Base-by-base conservation (phyloP, 257 asterid species). In the Nicotiana otophora region DNA sequence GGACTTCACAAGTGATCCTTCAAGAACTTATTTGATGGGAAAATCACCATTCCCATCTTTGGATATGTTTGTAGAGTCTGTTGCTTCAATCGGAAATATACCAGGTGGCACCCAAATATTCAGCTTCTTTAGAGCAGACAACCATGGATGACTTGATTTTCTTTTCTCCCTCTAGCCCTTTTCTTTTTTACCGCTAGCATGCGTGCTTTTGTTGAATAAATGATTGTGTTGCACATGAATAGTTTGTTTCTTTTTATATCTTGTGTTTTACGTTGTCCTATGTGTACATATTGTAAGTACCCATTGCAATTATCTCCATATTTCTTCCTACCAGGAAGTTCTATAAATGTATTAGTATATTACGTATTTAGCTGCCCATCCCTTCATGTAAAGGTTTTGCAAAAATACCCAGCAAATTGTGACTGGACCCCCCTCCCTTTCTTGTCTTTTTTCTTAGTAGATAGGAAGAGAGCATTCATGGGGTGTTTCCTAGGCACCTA, bases 11-110 rank as follows among this genome's bases (percentile, higher is more conserved):
- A 88, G 82, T 80, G 96, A 92, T 86, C 89, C 90, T 86, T 91
- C 99, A 55, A 79, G 90, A 85, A 89, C 93, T 82, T 91, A 90
- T 86, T 61, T 90, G 89, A 92, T 85, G 90, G 98, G 96, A 83
- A 94, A 91, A 87, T 94, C 99, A 72, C 98, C 95, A 72, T 93
- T 92, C 87, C 96, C 97, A 51, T 90, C 93, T 83, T 77, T 96
- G 90, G 99, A 96, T 87, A 84, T 60, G 39, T 94, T 94, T 82
- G 80, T 94, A 30, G 92, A 89, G 90, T 86, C 87, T 81, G 79
- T 92, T 84, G 97, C 97, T 66, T 90, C 99, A 23, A 87, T 62
- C n/a, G 98, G 98, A 88, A 91, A 89, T 87, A 87, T 89, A 84
- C 83, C 93, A 91, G 98, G 98, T 94, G 84, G 53, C 82, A 42